Conservation (phyloP, 2,329 filamentous ascomycete species). For the Trichoderma koningii region DNA sequence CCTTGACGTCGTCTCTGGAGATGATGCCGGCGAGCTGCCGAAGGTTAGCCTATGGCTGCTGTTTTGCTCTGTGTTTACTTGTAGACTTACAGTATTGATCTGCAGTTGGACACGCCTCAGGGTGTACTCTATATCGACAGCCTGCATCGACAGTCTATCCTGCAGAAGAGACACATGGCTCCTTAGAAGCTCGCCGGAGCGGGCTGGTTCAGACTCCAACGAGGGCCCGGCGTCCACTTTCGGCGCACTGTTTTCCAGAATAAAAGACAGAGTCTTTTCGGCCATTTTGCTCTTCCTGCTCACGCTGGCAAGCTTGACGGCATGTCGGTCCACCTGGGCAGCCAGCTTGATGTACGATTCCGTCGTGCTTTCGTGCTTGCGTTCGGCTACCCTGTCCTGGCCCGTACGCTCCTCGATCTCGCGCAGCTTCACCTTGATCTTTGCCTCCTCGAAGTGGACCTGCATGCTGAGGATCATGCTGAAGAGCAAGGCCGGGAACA, state of each 20-base stretch:
- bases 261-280: slow-evolving; percentile 41
- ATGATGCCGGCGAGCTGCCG: slow-evolving; percentile 44
- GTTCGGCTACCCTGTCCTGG: slow-evolving; percentile 40
- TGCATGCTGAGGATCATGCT: slow-evolving; percentile 40
- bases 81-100: slow-evolving; percentile 41
- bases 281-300: slow-evolving; percentile 42
- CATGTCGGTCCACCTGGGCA: slow-evolving; percentile 40
- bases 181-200: slow-evolving; percentile 33
- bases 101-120: slow-evolving; percentile 45
- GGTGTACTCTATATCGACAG: slow-evolving; percentile 41
- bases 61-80: neutral
- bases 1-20: slow-evolving; percentile 42
- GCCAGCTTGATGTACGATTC: slow-evolving; percentile 39
- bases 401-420: slow-evolving; percentile 43
- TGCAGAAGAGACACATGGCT: slow-evolving; percentile 37
- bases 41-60: neutral
- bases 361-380: slow-evolving; percentile 36
- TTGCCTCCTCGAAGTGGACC: slow-evolving; percentile 38
- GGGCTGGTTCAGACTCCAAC: neutral
- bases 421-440: slow-evolving; percentile 40
- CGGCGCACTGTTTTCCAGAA: slow-evolving; percentile 27
- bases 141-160: slow-evolving; percentile 41
- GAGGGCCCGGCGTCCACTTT: slow-evolving; percentile 4
- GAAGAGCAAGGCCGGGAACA: slow-evolving; percentile 43
- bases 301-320: slow-evolving; percentile 43